Base-by-base conservation (phyloP, 2,329 filamentous ascomycete species). In the Talaromyces sp. region DNA sequence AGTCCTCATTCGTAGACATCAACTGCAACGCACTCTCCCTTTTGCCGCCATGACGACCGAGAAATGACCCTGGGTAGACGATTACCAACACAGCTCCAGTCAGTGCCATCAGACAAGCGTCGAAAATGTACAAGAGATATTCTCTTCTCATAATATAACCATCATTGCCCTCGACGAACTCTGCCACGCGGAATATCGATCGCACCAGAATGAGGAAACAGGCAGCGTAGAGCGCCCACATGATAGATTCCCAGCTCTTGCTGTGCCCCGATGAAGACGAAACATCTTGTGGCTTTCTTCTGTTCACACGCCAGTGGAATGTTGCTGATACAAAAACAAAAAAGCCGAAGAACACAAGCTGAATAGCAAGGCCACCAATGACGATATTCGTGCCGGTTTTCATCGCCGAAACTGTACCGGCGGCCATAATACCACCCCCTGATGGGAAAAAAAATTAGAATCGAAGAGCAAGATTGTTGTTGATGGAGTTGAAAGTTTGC, bases 311-410 rank as follows among this genome's bases (percentile, higher is more conserved):
- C 2, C 41, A 26, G 46, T 72, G 65, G 55, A 72, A 71, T 0
- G 67, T 32, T 0, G 67, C 35, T 0, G 69, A 64, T 1, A 59
- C 66, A 56, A 70, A 63, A 0, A 70, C 54, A 58, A 73, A 72
- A 21, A 69, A 67, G 6, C 65, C 65, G 52, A 72, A 72, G 59
- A 72, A 70, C 21, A 68, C 57, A 9, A 72, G 67, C 38, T 72
- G 70, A n/a, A 72, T 65, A 24, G 69, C 69, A 3, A 72, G 63
- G 53, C 70, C 70, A 32, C 65, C 68, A 10, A 72, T 65, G 38
- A 72, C 70, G 9, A 72, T 59, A 6, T 66, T 57, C 46, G 70
- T 64, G 3, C 69, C 70, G 0, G 56, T 67, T 0, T 61, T 57
- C 2, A 67, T 63, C 7, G 17, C 51, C 2, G 5, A n/a, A n/a